phyloP scores from a whole-genome alignment of 495 filamentous ascomycete genomes.

The Hamigera avellanea region DNA sequence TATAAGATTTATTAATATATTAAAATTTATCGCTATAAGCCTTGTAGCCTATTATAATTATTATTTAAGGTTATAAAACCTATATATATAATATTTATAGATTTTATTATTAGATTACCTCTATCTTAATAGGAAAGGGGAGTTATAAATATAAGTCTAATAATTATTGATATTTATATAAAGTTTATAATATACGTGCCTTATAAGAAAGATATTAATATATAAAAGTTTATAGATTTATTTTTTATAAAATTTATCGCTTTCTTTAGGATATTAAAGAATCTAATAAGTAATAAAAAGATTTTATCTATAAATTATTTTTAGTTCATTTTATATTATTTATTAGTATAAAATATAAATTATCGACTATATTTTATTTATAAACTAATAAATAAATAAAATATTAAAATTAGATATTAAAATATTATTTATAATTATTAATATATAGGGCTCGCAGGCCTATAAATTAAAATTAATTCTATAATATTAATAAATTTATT shows the following conservation, averaged over 20 bases:
- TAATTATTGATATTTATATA: slow-evolving; percentile 1
- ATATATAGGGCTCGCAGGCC: not conserved
- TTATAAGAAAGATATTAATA: not conserved
- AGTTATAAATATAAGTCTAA: not conserved
- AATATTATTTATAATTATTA: not conserved
- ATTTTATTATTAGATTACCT: not conserved
- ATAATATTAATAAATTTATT: slow-evolving; percentile 1
- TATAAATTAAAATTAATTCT: too few species aligned
- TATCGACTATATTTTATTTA: not conserved
- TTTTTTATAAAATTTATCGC: not conserved
- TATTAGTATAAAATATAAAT: not conserved
- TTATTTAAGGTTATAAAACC: too few species aligned
- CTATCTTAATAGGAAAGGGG: not conserved
- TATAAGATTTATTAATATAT: too few species aligned
- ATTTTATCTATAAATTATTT: not conserved
- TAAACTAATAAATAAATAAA: not conserved
- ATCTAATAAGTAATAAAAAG: not conserved
- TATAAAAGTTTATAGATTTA: not conserved
- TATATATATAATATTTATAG: not conserved
- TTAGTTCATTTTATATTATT: slow-evolving; percentile 1
- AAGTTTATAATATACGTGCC: not conserved
- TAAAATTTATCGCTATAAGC: too few species aligned
- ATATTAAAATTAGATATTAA: too few species aligned
- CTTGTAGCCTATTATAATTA: too few species aligned
- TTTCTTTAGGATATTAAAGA: too few species aligned